Evolutionary conservation across 208 protist genomes (phyloP).

Genomic region (Strigomonas culicis): DNA sequence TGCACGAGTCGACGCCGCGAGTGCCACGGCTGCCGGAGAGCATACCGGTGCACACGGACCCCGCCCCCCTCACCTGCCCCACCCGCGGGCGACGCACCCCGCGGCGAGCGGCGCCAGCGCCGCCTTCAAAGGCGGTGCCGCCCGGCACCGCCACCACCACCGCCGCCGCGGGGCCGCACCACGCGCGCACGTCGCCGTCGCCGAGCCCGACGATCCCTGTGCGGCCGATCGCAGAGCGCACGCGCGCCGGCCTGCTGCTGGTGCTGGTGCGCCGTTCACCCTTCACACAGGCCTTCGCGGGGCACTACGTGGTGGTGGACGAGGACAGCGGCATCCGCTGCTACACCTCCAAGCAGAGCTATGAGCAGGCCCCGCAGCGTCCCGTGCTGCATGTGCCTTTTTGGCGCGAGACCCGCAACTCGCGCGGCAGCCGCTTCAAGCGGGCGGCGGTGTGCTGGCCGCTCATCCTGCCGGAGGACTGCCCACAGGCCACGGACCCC

Average conservation of each 20-base stretch:
- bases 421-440: conserved; percentile 64
- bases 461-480: conserved; percentile 53
- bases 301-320: conserved; percentile 54
- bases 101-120: neutral
- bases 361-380: conserved; percentile 7
- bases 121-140: neutral
- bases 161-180: neutral
- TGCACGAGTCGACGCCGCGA: conserved; percentile 6
- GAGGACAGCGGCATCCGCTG: conserved; percentile 34
- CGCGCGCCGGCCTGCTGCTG: conserved; percentile 39
- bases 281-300: conserved; percentile 23
- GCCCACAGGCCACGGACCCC: conserved; percentile 33
- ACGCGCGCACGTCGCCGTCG: neutral
- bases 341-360: conserved; percentile 31
- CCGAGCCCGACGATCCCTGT: neutral
- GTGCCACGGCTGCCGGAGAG: neutral
- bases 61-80: no score
- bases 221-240: neutral
- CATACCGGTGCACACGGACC: neutral
- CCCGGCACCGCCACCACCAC: neutral
- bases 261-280: conserved; percentile 28
- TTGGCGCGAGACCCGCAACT: conserved; percentile 50
- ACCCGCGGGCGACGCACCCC: no score
- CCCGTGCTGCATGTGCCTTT: conserved; percentile 39
- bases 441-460: conserved; percentile 67